Base-by-base conservation (phyloP, 805 yeast species). In the Dipodascus albidus region DNA sequence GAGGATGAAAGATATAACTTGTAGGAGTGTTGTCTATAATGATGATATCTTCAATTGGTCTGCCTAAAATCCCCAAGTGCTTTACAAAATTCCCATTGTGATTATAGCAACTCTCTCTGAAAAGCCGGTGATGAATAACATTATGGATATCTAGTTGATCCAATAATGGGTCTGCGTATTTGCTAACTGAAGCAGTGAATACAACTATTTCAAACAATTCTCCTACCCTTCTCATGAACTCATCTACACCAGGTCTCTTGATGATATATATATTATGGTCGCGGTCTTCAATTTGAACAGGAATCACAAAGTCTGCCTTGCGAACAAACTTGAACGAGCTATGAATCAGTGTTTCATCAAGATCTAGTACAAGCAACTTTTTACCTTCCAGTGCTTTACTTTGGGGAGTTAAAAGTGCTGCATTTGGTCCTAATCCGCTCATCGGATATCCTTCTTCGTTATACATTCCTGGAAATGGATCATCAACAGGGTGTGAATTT, bases 11-110 rank as follows among this genome's bases (percentile, higher is more conserved):
- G 53, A 91, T 82, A 69, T 93, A 93, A n/a, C 96, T 87, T 2
- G 98, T 96, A 1, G 99, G 98, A 1, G 97, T 89, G 69, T 93
- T 93, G 72, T 93, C 99, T 59, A 93, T 81, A 60, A 93, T 93
- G 54, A 93, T 89, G 48, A 85, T 74, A 60, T 89, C 95, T 54
- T 78, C 71, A 57, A 93, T 73, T 1, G 96, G 96, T 62, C 99
- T 77, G 11, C 99, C 99, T 60, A 93, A 81, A 68, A 88, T 97
- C 3, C 95, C 83, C 60, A 93, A 74, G 66, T 93, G 91, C 71
- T 93, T 93, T 66, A 93, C 88, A 67, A 87, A 93, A 69, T 88
- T 91, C 17, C 97, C 97, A 65, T 90, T 95, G 68, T 87, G 87
- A 67, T 84, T 88, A 68, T 80, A 88, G 69, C 99, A 93, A 51